phyloP scores from a whole-genome alignment of 1,139 yeast species.

The Geotrichum histeridarum region DNA sequence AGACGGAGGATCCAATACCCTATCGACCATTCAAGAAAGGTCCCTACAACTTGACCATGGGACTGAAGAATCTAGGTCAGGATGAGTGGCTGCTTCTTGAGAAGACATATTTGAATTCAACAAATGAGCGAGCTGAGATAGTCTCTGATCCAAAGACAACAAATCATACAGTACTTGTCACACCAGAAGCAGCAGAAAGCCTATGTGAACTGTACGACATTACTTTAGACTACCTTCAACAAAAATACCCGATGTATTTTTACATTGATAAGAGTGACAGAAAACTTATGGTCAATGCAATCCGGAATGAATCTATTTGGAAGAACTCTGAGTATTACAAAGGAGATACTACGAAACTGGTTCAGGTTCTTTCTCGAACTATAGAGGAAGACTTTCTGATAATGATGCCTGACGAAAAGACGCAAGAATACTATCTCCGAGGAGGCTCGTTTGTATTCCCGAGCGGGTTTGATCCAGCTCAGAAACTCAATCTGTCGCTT shows the following conservation, averaged over 20 bases:
- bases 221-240: conserved; percentile 46
- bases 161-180: conserved; percentile 37
- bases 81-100: conserved; percentile 69
- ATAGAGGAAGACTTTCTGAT: conserved; percentile 68
- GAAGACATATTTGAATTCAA: conserved; percentile 48
- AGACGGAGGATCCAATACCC: conserved; percentile 43
- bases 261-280: conserved; percentile 30
- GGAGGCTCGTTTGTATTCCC: conserved; percentile 69
- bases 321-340: conserved; percentile 21
- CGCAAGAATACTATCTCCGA: conserved; percentile 56
- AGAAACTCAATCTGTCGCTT: conserved; percentile 42
- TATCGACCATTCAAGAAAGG: conserved; percentile 63
- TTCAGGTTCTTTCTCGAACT: conserved; percentile 44
- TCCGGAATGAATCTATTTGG: conserved; percentile 44
- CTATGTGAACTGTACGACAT: conserved; percentile 53
- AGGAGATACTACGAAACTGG: conserved; percentile 35
- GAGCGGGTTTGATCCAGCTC: conserved; percentile 64
- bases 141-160: conserved; percentile 42
- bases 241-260: conserved; percentile 58
- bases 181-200: conserved; percentile 47
- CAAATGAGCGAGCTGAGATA: conserved; percentile 44
- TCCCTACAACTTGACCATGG: conserved; percentile 63
- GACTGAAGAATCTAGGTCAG: conserved; percentile 49
- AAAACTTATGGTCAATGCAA: conserved; percentile 39
- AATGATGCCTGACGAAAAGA: conserved; percentile 51